A percentile compares a stretch with the other conserved stretches of the same genome.
These are phyloP conservation scores for Limtongozyma cylindracea DNA, from an alignment of 805 yeast species.

Conservation along the genomic window DNA sequence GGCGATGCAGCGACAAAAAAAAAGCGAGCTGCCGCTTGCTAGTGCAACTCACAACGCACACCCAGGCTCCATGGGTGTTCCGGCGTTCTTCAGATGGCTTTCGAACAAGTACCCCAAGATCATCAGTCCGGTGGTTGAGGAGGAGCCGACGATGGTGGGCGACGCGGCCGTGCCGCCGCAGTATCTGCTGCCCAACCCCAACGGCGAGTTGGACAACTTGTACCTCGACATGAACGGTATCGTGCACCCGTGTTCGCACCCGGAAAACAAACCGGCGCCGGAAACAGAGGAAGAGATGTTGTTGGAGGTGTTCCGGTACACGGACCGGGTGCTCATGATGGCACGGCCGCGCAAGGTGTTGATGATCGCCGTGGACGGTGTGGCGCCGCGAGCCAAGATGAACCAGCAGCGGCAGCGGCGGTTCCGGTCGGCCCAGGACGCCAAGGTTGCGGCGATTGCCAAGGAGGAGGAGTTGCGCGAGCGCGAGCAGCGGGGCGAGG, in stretches of 20 bases:
- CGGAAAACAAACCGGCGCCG: conserved; percentile 90
- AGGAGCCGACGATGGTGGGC: conserved; percentile 28
- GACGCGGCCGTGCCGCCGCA: conserved; percentile 6
- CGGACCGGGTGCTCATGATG: conserved; percentile 77
- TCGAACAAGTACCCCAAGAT: conserved; percentile 85
- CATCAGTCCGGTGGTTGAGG: conserved; percentile 74
- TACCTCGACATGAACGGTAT: conserved; percentile 98
- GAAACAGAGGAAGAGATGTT: conserved; percentile 95
- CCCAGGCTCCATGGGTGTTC: conserved; percentile 54
- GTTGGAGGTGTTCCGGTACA: conserved; percentile 75
- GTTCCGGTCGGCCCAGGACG: conserved; percentile 80
- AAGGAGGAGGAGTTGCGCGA: conserved; percentile 33
- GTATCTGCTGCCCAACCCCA: conserved; percentile 63
- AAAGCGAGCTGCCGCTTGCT: too few species aligned
- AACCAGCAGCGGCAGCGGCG: conserved; percentile 90
- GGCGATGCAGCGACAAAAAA: too few species aligned
- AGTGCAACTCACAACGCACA: too few species aligned
- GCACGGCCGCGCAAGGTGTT: conserved; percentile 86
- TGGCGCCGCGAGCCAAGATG: conserved; percentile 96
- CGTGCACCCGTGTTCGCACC: conserved; percentile 97
- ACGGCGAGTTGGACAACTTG: conserved; percentile 85
- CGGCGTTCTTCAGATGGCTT: conserved; percentile 93
- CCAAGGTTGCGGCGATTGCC: conserved; percentile 52
- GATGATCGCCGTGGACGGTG: conserved; percentile 96
- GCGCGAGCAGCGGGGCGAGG: conserved; percentile 39